Conservation (phyloP, 192 early-diverging fungal species). For the Rhizoclosmatium globosum region DNA sequence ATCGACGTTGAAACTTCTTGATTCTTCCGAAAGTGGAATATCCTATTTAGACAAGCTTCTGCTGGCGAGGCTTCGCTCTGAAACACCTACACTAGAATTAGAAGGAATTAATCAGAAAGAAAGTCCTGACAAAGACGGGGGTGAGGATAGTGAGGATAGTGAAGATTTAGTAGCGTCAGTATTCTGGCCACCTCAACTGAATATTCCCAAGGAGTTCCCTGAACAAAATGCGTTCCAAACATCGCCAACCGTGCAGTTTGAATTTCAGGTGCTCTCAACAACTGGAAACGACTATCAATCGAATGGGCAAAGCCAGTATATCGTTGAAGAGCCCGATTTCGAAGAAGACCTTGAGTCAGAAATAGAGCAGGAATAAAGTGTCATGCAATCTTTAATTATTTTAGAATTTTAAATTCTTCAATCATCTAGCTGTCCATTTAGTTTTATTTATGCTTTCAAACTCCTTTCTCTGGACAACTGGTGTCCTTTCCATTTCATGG, state of each 20-base stretch:
- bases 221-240: not conserved
- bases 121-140: not conserved
- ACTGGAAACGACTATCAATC: not conserved
- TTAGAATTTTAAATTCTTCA: no score
- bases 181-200: conserved; percentile 15
- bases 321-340: not conserved
- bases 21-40: not conserved
- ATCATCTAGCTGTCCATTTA: no score
- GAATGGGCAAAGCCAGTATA: not conserved
- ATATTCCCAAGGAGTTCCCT: not conserved
- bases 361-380: no score
- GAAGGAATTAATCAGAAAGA: not conserved
- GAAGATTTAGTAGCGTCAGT: conserved; percentile 13
- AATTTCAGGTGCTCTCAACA: not conserved
- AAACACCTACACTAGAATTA: not conserved
- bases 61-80: not conserved
- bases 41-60: conserved; percentile 32
- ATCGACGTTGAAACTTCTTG: not conserved
- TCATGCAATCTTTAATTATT: no score
- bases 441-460: not conserved
- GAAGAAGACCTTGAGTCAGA: not conserved
- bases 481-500: conserved; percentile 76
- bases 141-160: conserved; percentile 6
- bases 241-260: not conserved
- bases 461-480: conserved; percentile 54